Percentiles rank a stretch among this genome's conserved stretches.
Conservation (phyloP, 768 basidiomycete species). For the Amanita pseudoporphyria region DNA sequence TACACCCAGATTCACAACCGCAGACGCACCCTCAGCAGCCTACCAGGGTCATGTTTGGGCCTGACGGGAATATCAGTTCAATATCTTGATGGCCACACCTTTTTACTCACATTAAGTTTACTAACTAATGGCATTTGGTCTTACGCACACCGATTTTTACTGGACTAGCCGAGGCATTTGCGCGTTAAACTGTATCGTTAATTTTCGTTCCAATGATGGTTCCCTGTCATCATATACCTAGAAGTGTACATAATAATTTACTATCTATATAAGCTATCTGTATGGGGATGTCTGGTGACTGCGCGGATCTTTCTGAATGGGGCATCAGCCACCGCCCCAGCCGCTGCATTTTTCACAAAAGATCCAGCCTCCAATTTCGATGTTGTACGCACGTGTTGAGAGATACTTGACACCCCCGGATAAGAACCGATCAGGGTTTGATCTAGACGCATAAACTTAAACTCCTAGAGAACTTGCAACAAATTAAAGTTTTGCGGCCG, state of each 20-base stretch:
- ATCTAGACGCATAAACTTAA: slow-evolving; percentile 7
- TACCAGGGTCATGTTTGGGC: slow-evolving; percentile 22
- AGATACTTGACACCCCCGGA: slow-evolving; percentile 1
- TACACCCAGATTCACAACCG: slow-evolving; percentile 19
- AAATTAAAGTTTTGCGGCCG: slow-evolving; percentile 1
- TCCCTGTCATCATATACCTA: slow-evolving; percentile 13
- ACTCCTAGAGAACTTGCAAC: slow-evolving; percentile 2
- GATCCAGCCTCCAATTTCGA: not conserved
- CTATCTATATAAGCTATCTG: slow-evolving; percentile 1
- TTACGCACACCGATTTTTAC: not conserved
- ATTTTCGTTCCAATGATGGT: not conserved
- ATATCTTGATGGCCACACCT: slow-evolving; percentile 29
- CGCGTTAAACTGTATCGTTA: slow-evolving; percentile 18
- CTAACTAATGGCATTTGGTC: slow-evolving; percentile 4
- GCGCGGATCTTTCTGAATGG: not conserved
- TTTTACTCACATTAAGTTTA: slow-evolving; percentile 6
- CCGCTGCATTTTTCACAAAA: not conserved
- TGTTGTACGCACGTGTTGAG: not conserved
- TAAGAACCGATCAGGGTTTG: slow-evolving; percentile 10
- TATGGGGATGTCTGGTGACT: not conserved
- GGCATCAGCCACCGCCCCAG: not conserved
- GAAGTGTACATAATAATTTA: slow-evolving; percentile 10
- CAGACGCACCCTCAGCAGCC: slow-evolving; percentile 1
- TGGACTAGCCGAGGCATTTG: slow-evolving; percentile 14
- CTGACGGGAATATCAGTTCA: slow-evolving; percentile 38